Base-by-base conservation (phyloP, 495 filamentous ascomycete species). In the Penicillium manginii region DNA sequence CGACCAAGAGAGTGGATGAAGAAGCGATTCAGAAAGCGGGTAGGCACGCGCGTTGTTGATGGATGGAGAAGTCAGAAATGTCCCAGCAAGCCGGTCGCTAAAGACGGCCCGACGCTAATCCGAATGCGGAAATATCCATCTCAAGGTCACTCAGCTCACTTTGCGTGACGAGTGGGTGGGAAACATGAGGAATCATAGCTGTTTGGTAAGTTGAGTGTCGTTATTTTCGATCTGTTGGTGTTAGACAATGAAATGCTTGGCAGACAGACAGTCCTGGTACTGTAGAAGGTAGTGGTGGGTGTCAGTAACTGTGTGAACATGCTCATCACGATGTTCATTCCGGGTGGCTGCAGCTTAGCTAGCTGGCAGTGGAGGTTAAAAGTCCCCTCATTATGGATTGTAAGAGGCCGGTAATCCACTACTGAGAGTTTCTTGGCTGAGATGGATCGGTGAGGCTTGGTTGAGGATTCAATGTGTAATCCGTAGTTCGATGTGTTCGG, bases 21-120 rank as follows among this genome's bases (percentile, higher is more conserved):
- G 55, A 64, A 60, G 59, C 55, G 70, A 74, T 72, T 67, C 53
- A 64, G 68, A 66, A 66, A 48, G 66, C 58, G 53, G 54, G 52
- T 9, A 68, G 63, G 65, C 66, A 74, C 74, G 73, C 75, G 75
- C 71, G 73, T 77, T 78, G 77, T 78, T 78, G 76, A 77, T 78
- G 76, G 76, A 73, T 76, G 76, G 73, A 77, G 76, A 74, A 76
- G 74, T 73, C 62, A 74, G 74, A 76, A 78, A 76, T 77, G 75
- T 72, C 64, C 64, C 65, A 74, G 45, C 66, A 67, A 66, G 67
- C 69, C 66, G 63, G 73, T 74, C 73, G 73, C 73, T 74, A 74
- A 76, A 73, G 73, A 73, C 58, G 69, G 66, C 42, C 60, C 60
- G 61, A 52, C 73, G 71, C 75, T 78, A 78, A 71, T 73, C 75